phyloP scores from a whole-genome alignment of 495 filamentous ascomycete genomes.

The Amphirosellinia nigrospora region DNA sequence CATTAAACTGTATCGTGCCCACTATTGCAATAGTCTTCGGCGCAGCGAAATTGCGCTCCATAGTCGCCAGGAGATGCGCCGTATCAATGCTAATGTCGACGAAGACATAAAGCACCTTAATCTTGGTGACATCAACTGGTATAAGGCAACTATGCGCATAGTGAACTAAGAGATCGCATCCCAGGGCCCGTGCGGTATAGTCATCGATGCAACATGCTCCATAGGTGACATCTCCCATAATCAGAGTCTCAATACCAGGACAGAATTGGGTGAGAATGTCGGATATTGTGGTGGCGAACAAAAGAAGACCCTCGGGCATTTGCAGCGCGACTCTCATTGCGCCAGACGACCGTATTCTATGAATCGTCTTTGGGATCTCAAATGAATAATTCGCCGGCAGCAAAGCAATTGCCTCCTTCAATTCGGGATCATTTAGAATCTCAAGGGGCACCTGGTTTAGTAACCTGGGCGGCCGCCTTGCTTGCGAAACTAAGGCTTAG shows the following conservation, averaged over 20 bases:
- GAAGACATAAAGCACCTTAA: conserved; percentile 96
- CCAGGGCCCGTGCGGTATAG: conserved; percentile 92
- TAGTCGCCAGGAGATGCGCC: conserved; percentile 78
- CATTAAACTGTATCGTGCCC: conserved; percentile 98
- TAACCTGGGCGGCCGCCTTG: conserved; percentile 72
- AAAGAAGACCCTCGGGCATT: conserved; percentile 92
- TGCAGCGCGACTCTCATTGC: conserved; percentile 87
- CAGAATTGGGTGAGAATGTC: conserved; percentile 97
- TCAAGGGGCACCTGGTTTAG: conserved; percentile 88
- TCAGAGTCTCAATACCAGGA: conserved; percentile 84
- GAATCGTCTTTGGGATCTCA: conserved; percentile 97
- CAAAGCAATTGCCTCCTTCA: conserved; percentile 85
- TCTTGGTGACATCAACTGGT: conserved; percentile 91
- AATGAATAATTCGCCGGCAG: conserved; percentile 96
- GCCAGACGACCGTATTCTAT: conserved; percentile 79
- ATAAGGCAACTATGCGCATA: conserved; percentile 98
- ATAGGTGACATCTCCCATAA: conserved; percentile 99
- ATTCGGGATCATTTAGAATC: conserved; percentile 84
- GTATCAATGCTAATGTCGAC: conserved; percentile 97
- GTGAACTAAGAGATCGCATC: conserved; percentile 93
- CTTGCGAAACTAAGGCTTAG: conserved; percentile 52
- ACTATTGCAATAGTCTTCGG: conserved; percentile 91
- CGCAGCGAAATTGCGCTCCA: conserved; percentile 85
- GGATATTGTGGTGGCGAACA: conserved; percentile 97
- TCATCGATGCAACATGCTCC: conserved; percentile 99